phyloP scores from a whole-genome alignment of 805 yeast species.

The Sugiyamaella qingdaonensis region DNA sequence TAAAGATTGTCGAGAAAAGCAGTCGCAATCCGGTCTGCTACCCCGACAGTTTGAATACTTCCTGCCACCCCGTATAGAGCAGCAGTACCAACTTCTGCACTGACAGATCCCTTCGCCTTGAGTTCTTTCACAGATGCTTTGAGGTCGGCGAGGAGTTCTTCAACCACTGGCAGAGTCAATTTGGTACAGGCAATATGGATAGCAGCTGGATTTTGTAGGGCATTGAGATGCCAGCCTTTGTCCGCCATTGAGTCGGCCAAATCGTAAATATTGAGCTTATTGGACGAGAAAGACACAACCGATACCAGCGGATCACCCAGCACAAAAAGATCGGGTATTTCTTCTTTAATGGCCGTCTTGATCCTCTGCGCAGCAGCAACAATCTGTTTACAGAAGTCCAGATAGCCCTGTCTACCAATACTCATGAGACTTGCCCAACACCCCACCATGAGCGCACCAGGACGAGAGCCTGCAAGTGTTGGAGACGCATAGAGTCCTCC shows the following conservation, averaged over 20 bases:
- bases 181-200: slow-evolving; percentile 85
- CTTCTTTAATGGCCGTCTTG: slow-evolving; percentile 42
- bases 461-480: slow-evolving; percentile 93
- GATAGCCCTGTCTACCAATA: slow-evolving; percentile 83
- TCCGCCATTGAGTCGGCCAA: slow-evolving; percentile 65
- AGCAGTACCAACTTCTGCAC: slow-evolving; percentile 54
- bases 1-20: slow-evolving; percentile 81
- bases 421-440: slow-evolving; percentile 92
- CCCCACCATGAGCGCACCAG: slow-evolving; percentile 96
- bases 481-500: slow-evolving; percentile 98
- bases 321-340: slow-evolving; percentile 55
- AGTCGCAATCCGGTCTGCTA: slow-evolving; percentile 73
- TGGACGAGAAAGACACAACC: slow-evolving; percentile 73
- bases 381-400: slow-evolving; percentile 59
- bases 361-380: slow-evolving; percentile 60
- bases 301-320: slow-evolving; percentile 84
- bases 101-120: slow-evolving; percentile 26
- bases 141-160: slow-evolving; percentile 53
- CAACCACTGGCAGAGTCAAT: slow-evolving; percentile 58
- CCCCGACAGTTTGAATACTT: slow-evolving; percentile 74
- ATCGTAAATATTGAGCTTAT: slow-evolving; percentile 63
- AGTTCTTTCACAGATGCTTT: slow-evolving; percentile 42
- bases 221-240: slow-evolving; percentile 84
- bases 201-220: slow-evolving; percentile 87
- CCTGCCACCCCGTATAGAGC: slow-evolving; percentile 96